Evolutionary conservation across 163 green algal genomes (phyloP).

Genomic region (Chlamydomonas reinhardtii): DNA sequence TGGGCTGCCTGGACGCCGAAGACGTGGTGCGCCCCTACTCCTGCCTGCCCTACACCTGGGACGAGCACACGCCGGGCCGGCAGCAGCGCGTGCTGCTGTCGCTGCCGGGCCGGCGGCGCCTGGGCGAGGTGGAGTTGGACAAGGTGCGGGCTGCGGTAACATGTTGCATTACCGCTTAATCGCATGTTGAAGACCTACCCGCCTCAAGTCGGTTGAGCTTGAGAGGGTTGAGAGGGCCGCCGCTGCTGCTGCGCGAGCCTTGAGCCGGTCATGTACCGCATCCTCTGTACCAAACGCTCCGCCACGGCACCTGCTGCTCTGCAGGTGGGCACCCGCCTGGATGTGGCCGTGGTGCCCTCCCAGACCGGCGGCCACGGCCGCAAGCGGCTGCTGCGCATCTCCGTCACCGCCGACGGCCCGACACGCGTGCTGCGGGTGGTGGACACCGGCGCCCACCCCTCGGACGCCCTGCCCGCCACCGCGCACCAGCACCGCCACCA

Average conservation of each 20-base stretch:
- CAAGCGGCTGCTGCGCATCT: slow-evolving; percentile 17
- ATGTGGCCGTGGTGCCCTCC: slow-evolving; percentile 7
- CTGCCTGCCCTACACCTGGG: slow-evolving; percentile 86
- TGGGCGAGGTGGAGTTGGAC: slow-evolving; percentile 80
- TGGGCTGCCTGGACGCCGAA: slow-evolving; percentile 52
- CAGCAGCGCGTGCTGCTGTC: slow-evolving; percentile 76
- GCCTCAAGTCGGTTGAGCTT: no score
- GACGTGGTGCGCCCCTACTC: slow-evolving; percentile 86
- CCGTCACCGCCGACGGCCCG: slow-evolving; percentile 75
- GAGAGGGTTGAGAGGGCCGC: no score
- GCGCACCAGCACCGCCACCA: no score
- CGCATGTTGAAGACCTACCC: no score
- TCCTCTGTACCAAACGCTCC: no score
- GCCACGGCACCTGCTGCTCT: no score
- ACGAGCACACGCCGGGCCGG: slow-evolving; percentile 74
- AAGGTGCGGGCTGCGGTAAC: slow-evolving; percentile 52
- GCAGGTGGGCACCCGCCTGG: not conserved
- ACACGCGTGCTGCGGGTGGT: slow-evolving; percentile 82
- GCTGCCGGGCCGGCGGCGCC: slow-evolving; percentile 63
- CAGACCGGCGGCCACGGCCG: slow-evolving; percentile 15
- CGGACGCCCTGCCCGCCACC: not conserved
- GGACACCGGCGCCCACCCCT: slow-evolving; percentile 68
- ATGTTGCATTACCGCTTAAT: no score
- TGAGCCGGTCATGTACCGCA: no score
- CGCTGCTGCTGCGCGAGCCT: no score